Evolutionary conservation across 495 filamentous ascomycete species (phyloP).

Genomic region (Penicillium steckii): DNA sequence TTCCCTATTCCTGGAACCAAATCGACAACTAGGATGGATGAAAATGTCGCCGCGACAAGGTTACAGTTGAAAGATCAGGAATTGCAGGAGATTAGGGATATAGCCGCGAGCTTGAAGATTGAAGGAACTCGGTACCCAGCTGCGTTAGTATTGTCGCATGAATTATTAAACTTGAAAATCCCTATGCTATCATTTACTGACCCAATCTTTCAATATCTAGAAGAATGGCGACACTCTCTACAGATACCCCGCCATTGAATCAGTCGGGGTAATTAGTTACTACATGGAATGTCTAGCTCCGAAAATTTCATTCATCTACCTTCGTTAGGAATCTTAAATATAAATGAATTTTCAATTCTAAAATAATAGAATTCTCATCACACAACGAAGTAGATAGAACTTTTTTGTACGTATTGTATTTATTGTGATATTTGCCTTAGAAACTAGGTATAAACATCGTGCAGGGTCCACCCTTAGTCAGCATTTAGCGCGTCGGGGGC

Average conservation of each 20-base stretch:
- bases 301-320: no score
- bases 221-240: not conserved
- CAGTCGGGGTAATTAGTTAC: not conserved
- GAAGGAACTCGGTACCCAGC: slow-evolving; percentile 9
- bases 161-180: no score
- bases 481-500: slow-evolving; percentile 25
- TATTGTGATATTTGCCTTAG: not conserved
- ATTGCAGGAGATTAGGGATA: slow-evolving; percentile 40
- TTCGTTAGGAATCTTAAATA: no score
- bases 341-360: no score
- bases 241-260: not conserved
- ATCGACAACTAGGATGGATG: slow-evolving; percentile 52
- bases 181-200: no score
- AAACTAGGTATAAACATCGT: no score
- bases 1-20: slow-evolving; percentile 60
- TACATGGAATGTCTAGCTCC: no score
- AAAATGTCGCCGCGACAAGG: slow-evolving; percentile 51
- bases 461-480: slow-evolving; percentile 13
- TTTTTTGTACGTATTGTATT: no score
- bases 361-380: no score
- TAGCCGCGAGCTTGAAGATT: slow-evolving; percentile 2
- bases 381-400: no score
- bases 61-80: slow-evolving; percentile 51
- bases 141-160: no score
- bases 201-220: no score